These are phyloP conservation scores for Citrus sp. DNA, from an alignment of 345 rosid species.

Conservation along the genomic window DNA sequence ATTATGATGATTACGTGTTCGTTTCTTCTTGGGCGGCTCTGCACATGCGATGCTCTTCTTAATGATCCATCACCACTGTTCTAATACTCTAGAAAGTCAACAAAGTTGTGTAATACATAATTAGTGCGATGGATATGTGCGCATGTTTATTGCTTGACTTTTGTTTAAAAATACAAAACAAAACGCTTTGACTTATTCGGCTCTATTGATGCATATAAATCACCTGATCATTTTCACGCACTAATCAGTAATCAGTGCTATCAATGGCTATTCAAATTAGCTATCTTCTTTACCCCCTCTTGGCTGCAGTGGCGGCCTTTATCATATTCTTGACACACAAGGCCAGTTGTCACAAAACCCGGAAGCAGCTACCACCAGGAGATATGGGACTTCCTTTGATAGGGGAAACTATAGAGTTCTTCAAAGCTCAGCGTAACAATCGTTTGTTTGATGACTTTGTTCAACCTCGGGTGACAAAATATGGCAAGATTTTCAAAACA, in stretches of 20 bases:
- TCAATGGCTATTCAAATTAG: conserved; percentile 18
- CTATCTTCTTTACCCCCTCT: conserved; percentile 18
- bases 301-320: conserved; percentile 35
- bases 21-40: conserved; percentile 17
- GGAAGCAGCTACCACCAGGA: conserved; percentile 60
- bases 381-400: conserved; percentile 64
- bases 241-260: background rate
- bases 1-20: conserved; percentile 8
- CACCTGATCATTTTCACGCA: background rate
- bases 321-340: conserved; percentile 36
- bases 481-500: conserved; percentile 70
- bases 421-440: conserved; percentile 58
- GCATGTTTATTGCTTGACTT: conserved; percentile 26
- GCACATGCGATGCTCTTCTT: conserved; percentile 22
- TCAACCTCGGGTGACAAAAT: conserved; percentile 47
- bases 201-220: background rate
- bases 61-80: background rate
- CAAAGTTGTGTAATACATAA: background rate
- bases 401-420: conserved; percentile 72
- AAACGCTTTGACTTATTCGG: conserved; percentile 9
- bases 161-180: conserved; percentile 5
- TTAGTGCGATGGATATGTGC: conserved; percentile 17
- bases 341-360: conserved; percentile 11
- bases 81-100: conserved; percentile 1
- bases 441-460: conserved; percentile 58